Evolutionary conservation across 306 rosid genomes (phyloP).

Genomic region (Cercis canadensis): DNA sequence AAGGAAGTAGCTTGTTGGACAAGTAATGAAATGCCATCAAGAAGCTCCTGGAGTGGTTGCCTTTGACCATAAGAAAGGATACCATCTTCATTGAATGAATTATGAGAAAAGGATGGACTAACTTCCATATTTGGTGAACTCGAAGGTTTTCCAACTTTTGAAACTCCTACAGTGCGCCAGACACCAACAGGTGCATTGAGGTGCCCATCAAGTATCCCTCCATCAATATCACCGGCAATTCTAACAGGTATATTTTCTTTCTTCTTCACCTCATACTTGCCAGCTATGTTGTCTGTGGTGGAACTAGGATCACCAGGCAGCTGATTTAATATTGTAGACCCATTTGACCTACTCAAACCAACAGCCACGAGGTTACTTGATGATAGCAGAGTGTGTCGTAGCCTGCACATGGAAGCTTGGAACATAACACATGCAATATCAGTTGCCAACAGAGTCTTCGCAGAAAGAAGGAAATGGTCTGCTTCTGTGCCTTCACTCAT

Average conservation of each 20-base stretch:
- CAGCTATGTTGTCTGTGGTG: constrained; percentile 64
- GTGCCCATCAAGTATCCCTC: constrained; percentile 89
- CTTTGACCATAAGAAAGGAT: constrained; percentile 88
- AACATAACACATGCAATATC: constrained; percentile 79
- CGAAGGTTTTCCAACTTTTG: constrained; percentile 72
- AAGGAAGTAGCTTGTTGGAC: constrained; percentile 95
- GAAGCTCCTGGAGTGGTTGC: constrained; percentile 96
- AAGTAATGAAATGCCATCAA: constrained; percentile 85
- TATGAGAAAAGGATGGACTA: constrained; percentile 77
- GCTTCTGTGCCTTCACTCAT: constrained; percentile 63
- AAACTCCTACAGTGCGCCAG: constrained; percentile 90
- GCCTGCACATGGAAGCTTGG: constrained; percentile 93
- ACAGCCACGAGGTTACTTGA: constrained; percentile 59
- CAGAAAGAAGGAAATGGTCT: constrained; percentile 58
- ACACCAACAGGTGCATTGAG: constrained; percentile 92
- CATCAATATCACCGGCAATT: constrained; percentile 94
- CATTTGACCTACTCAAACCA: constrained; percentile 64
- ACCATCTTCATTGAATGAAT: constrained; percentile 82
- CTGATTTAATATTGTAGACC: constrained; percentile 64
- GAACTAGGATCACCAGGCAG: constrained; percentile 68
- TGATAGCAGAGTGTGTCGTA: constrained; percentile 74
- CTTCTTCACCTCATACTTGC: constrained; percentile 82
- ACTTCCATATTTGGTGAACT: constrained; percentile 80
- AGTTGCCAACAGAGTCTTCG: constrained; percentile 81
- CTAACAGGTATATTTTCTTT: constrained; percentile 84